Conservation (phyloP, 441 rosid species). For the Euphorbia schlechtendalii region DNA sequence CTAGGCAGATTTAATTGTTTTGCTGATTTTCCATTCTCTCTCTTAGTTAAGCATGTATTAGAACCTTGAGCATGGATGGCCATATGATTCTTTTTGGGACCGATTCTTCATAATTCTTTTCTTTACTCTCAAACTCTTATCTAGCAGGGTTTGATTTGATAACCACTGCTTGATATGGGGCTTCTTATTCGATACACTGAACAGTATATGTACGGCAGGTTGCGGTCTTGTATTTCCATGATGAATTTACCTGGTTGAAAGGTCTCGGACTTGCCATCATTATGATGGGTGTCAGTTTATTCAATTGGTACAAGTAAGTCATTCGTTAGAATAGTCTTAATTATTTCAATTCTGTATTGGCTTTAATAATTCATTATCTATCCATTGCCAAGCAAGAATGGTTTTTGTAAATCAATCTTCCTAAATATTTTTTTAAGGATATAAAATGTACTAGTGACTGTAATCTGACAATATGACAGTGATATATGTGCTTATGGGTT, state of each 20-base stretch:
- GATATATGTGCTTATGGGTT: neutral
- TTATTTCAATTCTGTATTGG: neutral
- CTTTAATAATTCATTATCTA: neutral
- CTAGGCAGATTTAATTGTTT: neutral
- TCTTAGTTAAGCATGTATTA: neutral
- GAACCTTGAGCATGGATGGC: neutral
- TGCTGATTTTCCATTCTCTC: neutral
- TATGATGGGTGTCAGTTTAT: constrained; percentile 82
- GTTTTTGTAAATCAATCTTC: no score
- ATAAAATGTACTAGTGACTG: neutral
- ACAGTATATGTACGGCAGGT: constrained; percentile 62
- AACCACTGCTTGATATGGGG: neutral
- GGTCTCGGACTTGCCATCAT: constrained; percentile 76
- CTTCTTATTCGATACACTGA: no score
- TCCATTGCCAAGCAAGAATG: neutral
- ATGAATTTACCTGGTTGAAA: constrained; percentile 88
- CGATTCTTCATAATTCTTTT: neutral
- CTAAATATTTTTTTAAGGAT: no score
- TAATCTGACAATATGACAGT: no score
- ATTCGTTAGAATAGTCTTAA: constrained; percentile 1
- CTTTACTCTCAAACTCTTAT: neutral
- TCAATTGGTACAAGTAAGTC: constrained; percentile 99
- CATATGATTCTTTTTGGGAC: neutral
- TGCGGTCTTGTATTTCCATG: constrained; percentile 95
- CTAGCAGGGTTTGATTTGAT: neutral